phyloP scores from a whole-genome alignment of 2,329 filamentous ascomycete genomes.

The Diaporthe citri region DNA sequence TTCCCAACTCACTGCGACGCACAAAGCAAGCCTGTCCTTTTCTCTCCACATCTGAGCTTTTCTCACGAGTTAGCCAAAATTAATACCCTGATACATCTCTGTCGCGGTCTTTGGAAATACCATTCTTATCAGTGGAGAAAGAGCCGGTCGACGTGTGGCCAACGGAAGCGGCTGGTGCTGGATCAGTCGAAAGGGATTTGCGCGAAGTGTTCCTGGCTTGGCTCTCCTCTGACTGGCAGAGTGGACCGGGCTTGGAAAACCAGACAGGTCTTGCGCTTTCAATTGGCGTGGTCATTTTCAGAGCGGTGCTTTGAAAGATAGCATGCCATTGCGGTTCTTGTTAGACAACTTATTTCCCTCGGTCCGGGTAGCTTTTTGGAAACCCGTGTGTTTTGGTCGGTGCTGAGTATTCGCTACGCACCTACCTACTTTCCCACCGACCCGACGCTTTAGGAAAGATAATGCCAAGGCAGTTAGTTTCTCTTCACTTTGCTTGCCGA shows the following conservation, averaged over 20 bases:
- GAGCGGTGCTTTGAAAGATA: conserved; percentile 23
- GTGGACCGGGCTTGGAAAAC: not conserved
- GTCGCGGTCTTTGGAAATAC: not conserved
- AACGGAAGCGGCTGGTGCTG: not conserved
- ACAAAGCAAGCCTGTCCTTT: conserved; percentile 33
- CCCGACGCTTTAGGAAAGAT: conserved; percentile 13
- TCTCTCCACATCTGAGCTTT: conserved; percentile 31
- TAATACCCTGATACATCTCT: conserved; percentile 28
- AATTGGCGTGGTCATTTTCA: conserved; percentile 6
- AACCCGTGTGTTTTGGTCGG: not conserved
- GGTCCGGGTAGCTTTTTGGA: conserved; percentile 15
- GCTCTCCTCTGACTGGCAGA: not conserved
- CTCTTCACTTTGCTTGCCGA: not conserved
- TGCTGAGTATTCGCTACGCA: conserved; percentile 5
- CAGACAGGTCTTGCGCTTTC: not conserved
- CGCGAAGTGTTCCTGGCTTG: conserved; percentile 7
- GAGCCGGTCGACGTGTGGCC: conserved; percentile 6
- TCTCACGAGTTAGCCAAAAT: conserved; percentile 16
- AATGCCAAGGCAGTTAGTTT: conserved; percentile 16
- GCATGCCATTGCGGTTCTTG: not conserved
- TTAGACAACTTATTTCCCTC: conserved; percentile 1
- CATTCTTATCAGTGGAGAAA: conserved; percentile 11
- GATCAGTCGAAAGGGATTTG: conserved; percentile 41
- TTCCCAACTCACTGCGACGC: not conserved
- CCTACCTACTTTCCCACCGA: not conserved